Evolutionary conservation across 257 asterid genomes (phyloP).

Genomic region (Solanum dulcamara): DNA sequence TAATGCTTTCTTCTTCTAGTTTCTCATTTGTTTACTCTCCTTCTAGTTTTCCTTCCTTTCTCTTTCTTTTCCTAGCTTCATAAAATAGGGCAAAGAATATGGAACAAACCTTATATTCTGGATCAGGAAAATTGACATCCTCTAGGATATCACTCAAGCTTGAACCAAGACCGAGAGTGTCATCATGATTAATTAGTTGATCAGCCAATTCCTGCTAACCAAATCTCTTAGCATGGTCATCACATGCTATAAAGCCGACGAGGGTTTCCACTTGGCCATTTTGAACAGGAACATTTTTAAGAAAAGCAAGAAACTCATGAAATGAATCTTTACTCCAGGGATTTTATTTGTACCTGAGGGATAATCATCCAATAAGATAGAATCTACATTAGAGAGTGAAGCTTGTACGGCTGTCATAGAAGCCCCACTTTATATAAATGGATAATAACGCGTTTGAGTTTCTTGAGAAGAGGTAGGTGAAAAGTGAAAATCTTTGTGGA

Average conservation of each 20-base stretch:
- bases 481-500: too few species aligned
- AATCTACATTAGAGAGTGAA: constrained; percentile 14
- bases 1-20: neutral
- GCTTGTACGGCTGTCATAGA: neutral
- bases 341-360: constrained; percentile 9
- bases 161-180: constrained; percentile 31
- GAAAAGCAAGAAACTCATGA: constrained; percentile 33
- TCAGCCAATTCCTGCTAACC: constrained; percentile 71
- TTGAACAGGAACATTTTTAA: constrained; percentile 15
- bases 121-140: constrained; percentile 54
- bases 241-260: constrained; percentile 19
- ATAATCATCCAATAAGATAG: constrained; percentile 15
- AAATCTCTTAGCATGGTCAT: constrained; percentile 27
- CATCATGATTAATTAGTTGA: constrained; percentile 45
- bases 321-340: constrained; percentile 31
- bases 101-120: constrained; percentile 51
- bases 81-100: neutral
- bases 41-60: neutral
- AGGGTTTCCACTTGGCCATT: constrained; percentile 32
- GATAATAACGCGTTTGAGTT: constrained; percentile 11
- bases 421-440: constrained; percentile 16
- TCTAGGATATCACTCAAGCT: constrained; percentile 54
- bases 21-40: neutral
- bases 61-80: neutral
- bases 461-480: too few species aligned